Percentiles rank a stretch among this genome's conserved stretches.
These are phyloP conservation scores for Cercospora berteroae DNA, from an alignment of 2,329 filamentous ascomycete genomes.

Conservation along the genomic window DNA sequence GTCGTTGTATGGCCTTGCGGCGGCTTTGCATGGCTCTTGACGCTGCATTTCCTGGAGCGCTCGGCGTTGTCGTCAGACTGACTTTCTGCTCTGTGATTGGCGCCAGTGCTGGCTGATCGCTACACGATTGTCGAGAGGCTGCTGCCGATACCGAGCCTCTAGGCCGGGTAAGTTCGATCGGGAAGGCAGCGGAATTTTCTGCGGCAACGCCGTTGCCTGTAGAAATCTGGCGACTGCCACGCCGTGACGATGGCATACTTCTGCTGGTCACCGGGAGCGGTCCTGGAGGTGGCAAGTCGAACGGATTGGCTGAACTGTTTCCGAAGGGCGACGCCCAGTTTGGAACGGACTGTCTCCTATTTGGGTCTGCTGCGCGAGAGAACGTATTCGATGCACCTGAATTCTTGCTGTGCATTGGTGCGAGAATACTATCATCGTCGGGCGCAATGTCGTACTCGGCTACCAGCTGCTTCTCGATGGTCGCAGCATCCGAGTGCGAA, in stretches of 20 bases:
- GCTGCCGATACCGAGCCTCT: constrained; percentile 29
- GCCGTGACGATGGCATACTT: constrained; percentile 31
- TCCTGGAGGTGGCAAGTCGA: constrained; percentile 7
- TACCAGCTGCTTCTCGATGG: constrained; percentile 19
- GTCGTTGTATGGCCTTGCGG: constrained; percentile 41
- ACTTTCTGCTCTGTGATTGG: constrained; percentile 29
- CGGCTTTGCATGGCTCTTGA: constrained; percentile 21
- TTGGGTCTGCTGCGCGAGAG: constrained; percentile 9
- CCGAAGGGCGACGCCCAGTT: constrained; percentile 26
- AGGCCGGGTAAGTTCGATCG: constrained; percentile 7
- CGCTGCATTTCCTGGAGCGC: constrained; percentile 17
- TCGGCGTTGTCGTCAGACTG: constrained; percentile 1
- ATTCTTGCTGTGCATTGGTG: background rate
- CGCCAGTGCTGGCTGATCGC: constrained; percentile 19
- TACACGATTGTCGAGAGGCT: constrained; percentile 24
- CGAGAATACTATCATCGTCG: constrained; percentile 23
- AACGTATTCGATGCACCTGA: background rate
- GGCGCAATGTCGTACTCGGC: constrained; percentile 27
- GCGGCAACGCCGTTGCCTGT: constrained; percentile 17
- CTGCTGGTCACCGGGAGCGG: constrained; percentile 11
- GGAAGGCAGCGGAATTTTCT: constrained; percentile 31
- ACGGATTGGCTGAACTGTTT: background rate
- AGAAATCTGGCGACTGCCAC: constrained; percentile 30
- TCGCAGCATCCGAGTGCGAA: constrained; percentile 17
- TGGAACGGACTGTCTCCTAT: constrained; percentile 26